Percentiles rank a stretch among this genome's conserved stretches.
Conservation (phyloP, 805 yeast genomes). For the Pichia rugopelliculosa region DNA sequence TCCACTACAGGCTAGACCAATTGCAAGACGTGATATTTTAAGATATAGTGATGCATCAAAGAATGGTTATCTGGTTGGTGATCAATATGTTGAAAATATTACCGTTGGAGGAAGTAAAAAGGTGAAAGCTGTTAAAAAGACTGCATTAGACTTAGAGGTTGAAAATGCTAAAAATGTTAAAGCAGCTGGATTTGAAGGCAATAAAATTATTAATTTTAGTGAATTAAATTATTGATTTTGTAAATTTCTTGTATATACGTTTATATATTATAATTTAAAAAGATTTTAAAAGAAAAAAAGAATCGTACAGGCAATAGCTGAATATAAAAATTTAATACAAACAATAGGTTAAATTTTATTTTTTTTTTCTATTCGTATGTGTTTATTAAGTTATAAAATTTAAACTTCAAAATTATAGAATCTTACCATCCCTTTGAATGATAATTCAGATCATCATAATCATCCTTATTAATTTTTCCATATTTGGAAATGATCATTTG, state of each 20-base stretch:
- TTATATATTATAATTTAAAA: background rate
- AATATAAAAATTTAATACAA: too few species aligned
- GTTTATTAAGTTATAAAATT: too few species aligned
- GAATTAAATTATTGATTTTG: conserved; percentile 18
- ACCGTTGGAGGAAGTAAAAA: conserved; percentile 16
- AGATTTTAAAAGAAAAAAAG: too few species aligned
- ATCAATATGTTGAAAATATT: conserved; percentile 31
- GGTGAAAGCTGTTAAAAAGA: conserved; percentile 13
- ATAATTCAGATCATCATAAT: conserved; percentile 31
- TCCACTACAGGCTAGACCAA: conserved; percentile 83
- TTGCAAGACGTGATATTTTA: conserved; percentile 68
- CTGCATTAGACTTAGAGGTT: conserved; percentile 19
- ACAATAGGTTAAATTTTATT: too few species aligned
- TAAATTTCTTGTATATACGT: conserved; percentile 6
- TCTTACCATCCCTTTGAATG: conserved; percentile 36
- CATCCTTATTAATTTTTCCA: conserved; percentile 15
- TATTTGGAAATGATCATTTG: background rate
- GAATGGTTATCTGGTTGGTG: conserved; percentile 59
- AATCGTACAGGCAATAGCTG: too few species aligned
- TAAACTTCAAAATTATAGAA: too few species aligned
- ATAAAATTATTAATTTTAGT: conserved; percentile 18
- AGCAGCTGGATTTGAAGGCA: conserved; percentile 15
- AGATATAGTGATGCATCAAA: conserved; percentile 65
- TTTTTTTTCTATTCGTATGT: background rate
- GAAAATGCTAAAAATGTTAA: conserved; percentile 11